Base-by-base conservation (phyloP, 2,329 filamentous ascomycete genomes). In the Colletotrichum salicis region DNA sequence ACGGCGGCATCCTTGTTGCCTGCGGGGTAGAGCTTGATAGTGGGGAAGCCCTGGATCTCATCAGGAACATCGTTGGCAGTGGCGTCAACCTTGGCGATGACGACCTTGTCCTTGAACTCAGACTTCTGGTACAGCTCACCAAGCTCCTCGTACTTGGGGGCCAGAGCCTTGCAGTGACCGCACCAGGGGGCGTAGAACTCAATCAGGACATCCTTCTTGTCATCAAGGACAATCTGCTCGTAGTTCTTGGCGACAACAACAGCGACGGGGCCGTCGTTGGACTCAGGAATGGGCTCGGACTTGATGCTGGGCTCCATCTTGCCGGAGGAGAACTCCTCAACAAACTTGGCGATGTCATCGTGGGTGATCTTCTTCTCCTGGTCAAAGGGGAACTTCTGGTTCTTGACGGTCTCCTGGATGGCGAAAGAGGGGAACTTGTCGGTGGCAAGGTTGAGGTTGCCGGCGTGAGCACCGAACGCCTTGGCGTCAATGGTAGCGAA, bases 131-230 rank as follows among this genome's bases (percentile, higher is more conserved):
- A 98, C 71, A 91, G 87, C 72, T 88, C 84, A 68, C 90, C 96
- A 71, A 99, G 93, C 83, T 98, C 94, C 75, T 99, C 96, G 84
- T 98, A 99, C 84, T 97, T 92, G 79, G 96, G 96, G 69, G 96
- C 96, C 74, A 99, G 92, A 84, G 91, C 95, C 91, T 98, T 98
- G 94, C 96, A 99, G 91, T 99, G 96, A 78, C 96, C 96, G 83
- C 96, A 99, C 96, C 96, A 99, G 75, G 96, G 96, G 72, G 96
- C 96, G 87, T 99, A 99, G 88, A 97, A 98, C 88, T 99, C 96
- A 75, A 99, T 86, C 76, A 99, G 90, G 71, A 99, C 96, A 84
- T 99, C 96, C 92, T 98, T 98, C 81, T 92, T 89, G 83, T 97
- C 93, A 81, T 99, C 93, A 67, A 98, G 89, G 79, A 99, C 95